These are phyloP conservation scores for Tolypocladium tundrense DNA, from an alignment of 2,329 filamentous ascomycete genomes.

Conservation along the genomic window DNA sequence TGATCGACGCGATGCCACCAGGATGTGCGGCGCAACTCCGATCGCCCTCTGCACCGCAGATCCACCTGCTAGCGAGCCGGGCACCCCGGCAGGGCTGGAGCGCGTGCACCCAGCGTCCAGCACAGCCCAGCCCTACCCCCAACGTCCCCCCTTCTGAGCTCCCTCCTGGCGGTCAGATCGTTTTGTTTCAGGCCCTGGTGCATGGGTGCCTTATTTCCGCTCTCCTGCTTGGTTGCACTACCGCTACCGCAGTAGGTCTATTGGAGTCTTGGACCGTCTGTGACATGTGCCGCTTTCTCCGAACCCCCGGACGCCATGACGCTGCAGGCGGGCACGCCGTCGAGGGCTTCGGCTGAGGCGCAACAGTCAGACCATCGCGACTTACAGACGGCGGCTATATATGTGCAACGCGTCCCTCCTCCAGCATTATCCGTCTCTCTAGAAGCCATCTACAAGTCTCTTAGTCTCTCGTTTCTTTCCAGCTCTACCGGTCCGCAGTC, in stretches of 20 bases:
- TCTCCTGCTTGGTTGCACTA: background rate
- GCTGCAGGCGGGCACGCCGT: background rate
- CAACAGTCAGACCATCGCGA: background rate
- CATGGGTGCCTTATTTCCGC: background rate
- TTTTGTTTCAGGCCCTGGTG: conserved; percentile 1
- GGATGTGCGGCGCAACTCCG: background rate
- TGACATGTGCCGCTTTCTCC: background rate
- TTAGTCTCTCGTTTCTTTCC: background rate
- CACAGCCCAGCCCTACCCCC: background rate
- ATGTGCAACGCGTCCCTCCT: background rate
- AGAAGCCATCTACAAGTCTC: background rate
- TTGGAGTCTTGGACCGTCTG: no score
- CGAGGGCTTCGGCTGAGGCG: background rate
- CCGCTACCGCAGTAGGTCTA: background rate
- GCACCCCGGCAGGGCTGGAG: background rate
- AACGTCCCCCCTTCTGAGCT: background rate
- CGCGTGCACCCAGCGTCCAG: background rate
- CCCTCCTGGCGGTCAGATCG: background rate
- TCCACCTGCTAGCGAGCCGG: background rate
- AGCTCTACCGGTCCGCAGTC: conserved; percentile 1
- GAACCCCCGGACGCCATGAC: background rate
- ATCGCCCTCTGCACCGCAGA: background rate
- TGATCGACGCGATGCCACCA: background rate
- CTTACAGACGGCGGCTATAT: background rate
- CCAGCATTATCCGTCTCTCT: background rate